Base-by-base conservation (phyloP, 768 basidiomycete species). In the Boletus fagicola region DNA sequence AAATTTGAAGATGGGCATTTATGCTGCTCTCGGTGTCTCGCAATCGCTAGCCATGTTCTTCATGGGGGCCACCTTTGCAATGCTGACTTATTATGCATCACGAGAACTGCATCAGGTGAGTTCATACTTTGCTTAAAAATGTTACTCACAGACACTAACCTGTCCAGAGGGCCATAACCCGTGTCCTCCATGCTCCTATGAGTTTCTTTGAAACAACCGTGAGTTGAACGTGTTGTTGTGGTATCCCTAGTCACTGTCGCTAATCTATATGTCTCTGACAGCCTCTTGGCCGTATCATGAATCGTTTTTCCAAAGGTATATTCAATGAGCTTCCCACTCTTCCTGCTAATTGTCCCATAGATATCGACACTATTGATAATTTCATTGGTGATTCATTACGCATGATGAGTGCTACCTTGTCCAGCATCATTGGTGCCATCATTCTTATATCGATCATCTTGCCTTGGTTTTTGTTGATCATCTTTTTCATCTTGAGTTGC, bases 151-250 rank as follows among this genome's bases (percentile, higher is more conserved):
- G 22, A n/a, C 8, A 43, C 30, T 10, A 30, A 54, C 45, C 42
- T n/a, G 47, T 49, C 47, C 42, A 87, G 84, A 74, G 72, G 58
- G 85, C 90, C 6, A 81, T 90, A 53, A 72, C 76, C 9, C 82
- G 86, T 22, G 81, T 94, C 48, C 82, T 95, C 80, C 83, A 86
- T 68, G 90, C 92, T 0, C 92, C 92, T 0, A 93, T 92, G 87
- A 85, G 84, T 8, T 94, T 93, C 76, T 95, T 93, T 67, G 94
- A 95, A 67, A 93, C 87, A 2, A 91, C 89, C 6, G 85, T 86
- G 65, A 64, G 77, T 65, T 18, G 43, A 40, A 33, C 44, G 2
- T 33, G 44, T 39, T 26, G 10, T n/a, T 28, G 45, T 36, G 12
- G 24, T 5, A 28, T 45, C 13, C 13, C 31, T 24, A 18, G n/a